Base-by-base conservation (phyloP, 495 filamentous ascomycete species). In the Venustampulla echinocandica region DNA sequence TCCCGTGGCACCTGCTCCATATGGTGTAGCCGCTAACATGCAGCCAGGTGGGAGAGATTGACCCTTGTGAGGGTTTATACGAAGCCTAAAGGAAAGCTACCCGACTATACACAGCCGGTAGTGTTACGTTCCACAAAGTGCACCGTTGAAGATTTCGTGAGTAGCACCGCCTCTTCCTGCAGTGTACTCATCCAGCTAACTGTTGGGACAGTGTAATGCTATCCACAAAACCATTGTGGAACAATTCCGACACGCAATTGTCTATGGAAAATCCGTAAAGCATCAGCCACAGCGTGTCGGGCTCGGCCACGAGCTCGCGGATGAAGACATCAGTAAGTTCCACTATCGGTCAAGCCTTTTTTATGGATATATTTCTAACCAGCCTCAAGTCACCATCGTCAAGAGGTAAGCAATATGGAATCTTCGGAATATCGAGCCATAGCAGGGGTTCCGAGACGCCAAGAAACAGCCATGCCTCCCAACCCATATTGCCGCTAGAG, bases 261-360 rank as follows among this genome's bases (percentile, higher is more conserved):
- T 98, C 37, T 98, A 97, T 66, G 92, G 92, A 42, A 87, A 87
- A 56, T 95, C 89, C 32, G 92, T 98, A 28, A 97, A 95, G 75
- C 92, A 98, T 70, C 92, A 98, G 68, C 92, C 92, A 51, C 93
- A 97, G 69, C 78, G 88, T 50, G 92, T 98, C 49, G 92, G 92
- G 45, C 75, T 98, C 48, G 67, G 79, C 17, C 92, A 98, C 64
- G 86, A 95, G 71, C 73, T 98, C 56, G 85, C 77, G 38, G 92
- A 98, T 65, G 92, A 97, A 68, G 92, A 98, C 68, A 95, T 98
- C 64, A 85, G 90, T 95, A 75, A 69, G 82, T 77, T 43, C 42
- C 44, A 10, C 7, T 11, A 15, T 28, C 2, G 0, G 33, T 47
- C 14, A 10, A 33, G 14, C 11, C 24, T 28, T 19, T 27, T 40